Evolutionary conservation across 352 stramenopile genomes (phyloP), one percentile per base, ranked within the genome.

Genomic region (Phytophthora uliginosa): DNA sequence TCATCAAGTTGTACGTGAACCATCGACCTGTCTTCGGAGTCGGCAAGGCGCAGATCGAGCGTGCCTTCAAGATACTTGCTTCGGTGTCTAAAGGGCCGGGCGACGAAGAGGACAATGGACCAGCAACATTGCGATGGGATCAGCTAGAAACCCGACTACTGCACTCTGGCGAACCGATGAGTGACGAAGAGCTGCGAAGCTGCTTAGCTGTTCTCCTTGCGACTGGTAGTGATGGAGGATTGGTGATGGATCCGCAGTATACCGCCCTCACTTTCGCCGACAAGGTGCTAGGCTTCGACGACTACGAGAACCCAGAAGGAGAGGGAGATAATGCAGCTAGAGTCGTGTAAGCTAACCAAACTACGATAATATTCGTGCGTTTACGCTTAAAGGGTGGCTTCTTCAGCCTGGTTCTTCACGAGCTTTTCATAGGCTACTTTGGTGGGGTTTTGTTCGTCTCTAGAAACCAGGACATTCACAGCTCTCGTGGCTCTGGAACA

Each of bases 1-100:
- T 98, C 33, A 87, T 98, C 59, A 93, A 92, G 69, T 77, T 98
- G 24, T 98, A 98, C 74, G 83, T 98, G 51, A 98, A 98, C 74
- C 95, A 98, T 71, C 90, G 95, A 0, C 92, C 95, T 1, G 94
- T 98, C 15, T 92, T 96, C 53, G 89, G 88, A 13, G 88, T 97
- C 38, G 85, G 83, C 24, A 97, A 95, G 50, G 69, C 78, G 10
- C 77, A 95, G 42, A 97, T 98, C 59, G 79, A 89, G 53, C 63
- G 83, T 26, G 91, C 92, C 20, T 96, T 98, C 38, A 63, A 81
- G 12, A 65, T 86, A 8, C 75, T 97, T 1, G 79, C 63, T 28
- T 47, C 45, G 40, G 42, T 52, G 24, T 53, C 58, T 38, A 57
- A 50, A 60, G 57, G 9, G 22, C 28, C 34, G 9, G 28, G 34